Evolutionary conservation across 257 asterid genomes (phyloP).

Genomic region (Gentiana straminea): DNA sequence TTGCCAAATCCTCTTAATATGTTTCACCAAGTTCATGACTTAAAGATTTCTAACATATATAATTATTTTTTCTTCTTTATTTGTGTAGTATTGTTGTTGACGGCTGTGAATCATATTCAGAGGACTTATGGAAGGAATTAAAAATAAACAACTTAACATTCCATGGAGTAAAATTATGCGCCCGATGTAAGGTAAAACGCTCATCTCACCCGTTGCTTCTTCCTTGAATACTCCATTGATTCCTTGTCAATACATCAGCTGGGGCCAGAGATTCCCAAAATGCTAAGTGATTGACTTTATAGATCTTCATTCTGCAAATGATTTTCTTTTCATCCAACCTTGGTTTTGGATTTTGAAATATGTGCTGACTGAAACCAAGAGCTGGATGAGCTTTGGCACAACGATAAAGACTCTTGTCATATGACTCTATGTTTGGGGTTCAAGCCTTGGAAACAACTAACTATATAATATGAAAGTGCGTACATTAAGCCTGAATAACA

Average conservation of each 20-base stretch:
- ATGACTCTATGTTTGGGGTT: too few species aligned
- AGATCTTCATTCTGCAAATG: too few species aligned
- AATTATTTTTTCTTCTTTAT: not conserved
- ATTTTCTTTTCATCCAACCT: too few species aligned
- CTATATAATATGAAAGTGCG: too few species aligned
- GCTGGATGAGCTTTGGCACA: too few species aligned
- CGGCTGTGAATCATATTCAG: conserved; percentile 58
- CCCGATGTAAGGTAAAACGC: conserved; percentile 51
- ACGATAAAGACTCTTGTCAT: too few species aligned
- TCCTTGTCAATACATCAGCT: not conserved
- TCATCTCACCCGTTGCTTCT: not conserved
- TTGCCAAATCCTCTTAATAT: not conserved
- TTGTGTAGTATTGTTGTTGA: conserved; percentile 45
- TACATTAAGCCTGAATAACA: too few species aligned
- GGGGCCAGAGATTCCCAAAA: too few species aligned
- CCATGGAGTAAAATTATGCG: conserved; percentile 53
- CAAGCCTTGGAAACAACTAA: too few species aligned
- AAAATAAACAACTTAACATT: conserved; percentile 34
- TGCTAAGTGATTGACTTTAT: too few species aligned
- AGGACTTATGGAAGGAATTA: conserved; percentile 56
- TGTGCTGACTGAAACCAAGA: too few species aligned
- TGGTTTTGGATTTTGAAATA: too few species aligned
- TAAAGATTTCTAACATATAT: not conserved
- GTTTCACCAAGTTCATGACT: not conserved
- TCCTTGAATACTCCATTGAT: not conserved